Base-by-base conservation (phyloP, 352 stramenopile genomes). In the Pythium guiyangense region DNA sequence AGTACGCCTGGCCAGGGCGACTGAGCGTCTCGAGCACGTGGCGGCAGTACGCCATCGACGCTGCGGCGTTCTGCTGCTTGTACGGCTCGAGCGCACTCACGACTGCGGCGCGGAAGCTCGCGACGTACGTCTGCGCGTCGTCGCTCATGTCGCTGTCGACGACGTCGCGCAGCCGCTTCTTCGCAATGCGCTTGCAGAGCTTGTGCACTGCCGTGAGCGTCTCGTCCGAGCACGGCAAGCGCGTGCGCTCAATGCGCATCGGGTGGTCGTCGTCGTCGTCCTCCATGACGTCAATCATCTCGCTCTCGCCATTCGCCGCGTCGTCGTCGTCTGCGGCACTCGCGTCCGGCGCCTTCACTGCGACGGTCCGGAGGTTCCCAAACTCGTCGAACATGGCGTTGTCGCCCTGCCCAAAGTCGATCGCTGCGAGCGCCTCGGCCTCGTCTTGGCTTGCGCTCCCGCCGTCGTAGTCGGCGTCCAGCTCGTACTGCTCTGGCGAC, bases 1-100 rank as follows among this genome's bases (percentile, higher is more conserved):
- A 31, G 57, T 88, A 85, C 45, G 74, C 66, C 1, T 51, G 71
- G n/a, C 63, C 72, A 5, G 65, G 59, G 5, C 52, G 59, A 52
- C 64, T 76, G 25, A 92, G 49, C 51, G 69, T 60, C 8, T 70
- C 58, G 26, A 94, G 70, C 25, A 92, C 58, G 43, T 90, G 70
- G 4, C 83, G 66, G 52, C 85, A 94, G 58, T 92, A 94, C 0
- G 79, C 57, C 85, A 94, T 94, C 5, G 85, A 94, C 18, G 83
- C 85, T 5, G 76, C 80, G 10, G 80, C 80, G 58, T 94, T 94
- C 43, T 91, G 77, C 60, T 92, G 81, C 42, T 72, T 68, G 59
- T 79, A 91, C 18, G 72, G 62, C 39, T 81, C 74, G 3, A 85
- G 79, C 27, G 79, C 61, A 1, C 60, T 58, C 25, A 57, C 58